A percentile compares a stretch with the other conserved stretches of the same genome.
Conservation (phyloP, 208 protist genomes). For the Trypanosoma congolense region DNA sequence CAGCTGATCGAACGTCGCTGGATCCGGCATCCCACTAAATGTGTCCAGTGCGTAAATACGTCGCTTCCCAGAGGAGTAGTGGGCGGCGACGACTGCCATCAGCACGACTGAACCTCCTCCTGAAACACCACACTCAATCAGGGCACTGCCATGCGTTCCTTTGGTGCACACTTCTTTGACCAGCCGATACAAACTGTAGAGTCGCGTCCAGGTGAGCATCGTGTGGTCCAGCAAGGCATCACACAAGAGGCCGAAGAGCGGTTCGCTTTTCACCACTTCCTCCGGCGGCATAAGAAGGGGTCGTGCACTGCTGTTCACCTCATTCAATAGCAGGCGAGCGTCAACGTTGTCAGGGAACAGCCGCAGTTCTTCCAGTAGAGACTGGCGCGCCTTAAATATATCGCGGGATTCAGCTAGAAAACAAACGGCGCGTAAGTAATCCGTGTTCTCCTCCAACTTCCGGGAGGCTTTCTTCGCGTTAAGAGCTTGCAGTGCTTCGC, state of each 20-base stretch:
- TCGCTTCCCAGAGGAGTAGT: slow-evolving; percentile 13
- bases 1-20: slow-evolving; percentile 30
- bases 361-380: slow-evolving; percentile 68
- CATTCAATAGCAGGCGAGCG: slow-evolving; percentile 35
- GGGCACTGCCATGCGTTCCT: slow-evolving; percentile 9
- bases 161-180: slow-evolving; percentile 18
- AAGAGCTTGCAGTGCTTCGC: slow-evolving; percentile 28
- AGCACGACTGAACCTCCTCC: slow-evolving; percentile 63
- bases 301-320: slow-evolving; percentile 39
- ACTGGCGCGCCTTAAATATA: slow-evolving; percentile 55
- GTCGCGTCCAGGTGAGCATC: slow-evolving; percentile 74
- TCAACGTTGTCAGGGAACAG: slow-evolving; percentile 31
- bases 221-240: slow-evolving; percentile 69
- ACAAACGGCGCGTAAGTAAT: slow-evolving; percentile 68
- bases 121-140: slow-evolving; percentile 77
- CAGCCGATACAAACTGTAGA: slow-evolving; percentile 46
- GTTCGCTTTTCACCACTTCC: slow-evolving; percentile 35
- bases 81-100: slow-evolving; percentile 46
- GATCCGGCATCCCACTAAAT: slow-evolving; percentile 67
- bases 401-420: slow-evolving; percentile 39
- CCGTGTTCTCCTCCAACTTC: slow-evolving; percentile 28
- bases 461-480: slow-evolving; percentile 41
- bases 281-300: slow-evolving; percentile 36
- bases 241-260: slow-evolving; percentile 66
- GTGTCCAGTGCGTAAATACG: slow-evolving; percentile 67